Percentiles rank a stretch among this genome's conserved stretches.
These are phyloP conservation scores for Myriosclerotinia duriaeana DNA, from an alignment of 2,329 filamentous ascomycete genomes.

Conservation along the genomic window DNA sequence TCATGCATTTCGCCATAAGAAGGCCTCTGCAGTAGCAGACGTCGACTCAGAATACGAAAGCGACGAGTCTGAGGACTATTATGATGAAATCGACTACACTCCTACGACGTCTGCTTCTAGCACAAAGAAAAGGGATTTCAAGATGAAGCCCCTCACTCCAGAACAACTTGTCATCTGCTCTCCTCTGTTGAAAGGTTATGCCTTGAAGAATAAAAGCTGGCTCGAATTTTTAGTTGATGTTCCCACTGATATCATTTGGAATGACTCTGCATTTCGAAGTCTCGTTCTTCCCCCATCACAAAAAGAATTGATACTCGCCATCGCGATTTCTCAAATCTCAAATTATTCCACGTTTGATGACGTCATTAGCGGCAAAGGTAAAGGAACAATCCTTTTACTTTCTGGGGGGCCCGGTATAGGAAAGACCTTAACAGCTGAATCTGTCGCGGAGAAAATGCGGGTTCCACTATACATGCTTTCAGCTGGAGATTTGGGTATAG, in stretches of 20 bases:
- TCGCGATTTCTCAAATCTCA: constrained; percentile 50
- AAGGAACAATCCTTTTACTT: constrained; percentile 52
- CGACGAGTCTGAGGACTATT: not conserved
- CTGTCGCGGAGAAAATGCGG: constrained; percentile 33
- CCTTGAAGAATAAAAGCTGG: not conserved
- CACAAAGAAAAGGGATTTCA: not conserved
- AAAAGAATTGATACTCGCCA: constrained; percentile 53
- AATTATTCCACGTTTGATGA: constrained; percentile 49
- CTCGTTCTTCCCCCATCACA: constrained; percentile 51
- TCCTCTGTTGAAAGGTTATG: not conserved
- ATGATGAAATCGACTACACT: no score
- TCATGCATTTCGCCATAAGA: not conserved
- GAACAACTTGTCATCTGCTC: not conserved
- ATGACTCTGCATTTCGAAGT: constrained; percentile 49
- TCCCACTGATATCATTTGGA: constrained; percentile 48
- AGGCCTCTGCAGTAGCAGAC: not conserved
- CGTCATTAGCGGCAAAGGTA: constrained; percentile 53
- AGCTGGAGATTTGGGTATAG: constrained; percentile 50
- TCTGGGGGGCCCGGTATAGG: constrained; percentile 51
- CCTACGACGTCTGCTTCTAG: not conserved
- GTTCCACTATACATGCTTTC: constrained; percentile 39
- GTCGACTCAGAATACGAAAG: not conserved
- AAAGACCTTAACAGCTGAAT: constrained; percentile 37
- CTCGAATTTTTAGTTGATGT: constrained; percentile 42
- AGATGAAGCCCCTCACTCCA: not conserved